A percentile compares a stretch with the other conserved stretches of the same genome.
Conservation (phyloP, 352 stramenopile species). For the Globisporangium splendens region DNA sequence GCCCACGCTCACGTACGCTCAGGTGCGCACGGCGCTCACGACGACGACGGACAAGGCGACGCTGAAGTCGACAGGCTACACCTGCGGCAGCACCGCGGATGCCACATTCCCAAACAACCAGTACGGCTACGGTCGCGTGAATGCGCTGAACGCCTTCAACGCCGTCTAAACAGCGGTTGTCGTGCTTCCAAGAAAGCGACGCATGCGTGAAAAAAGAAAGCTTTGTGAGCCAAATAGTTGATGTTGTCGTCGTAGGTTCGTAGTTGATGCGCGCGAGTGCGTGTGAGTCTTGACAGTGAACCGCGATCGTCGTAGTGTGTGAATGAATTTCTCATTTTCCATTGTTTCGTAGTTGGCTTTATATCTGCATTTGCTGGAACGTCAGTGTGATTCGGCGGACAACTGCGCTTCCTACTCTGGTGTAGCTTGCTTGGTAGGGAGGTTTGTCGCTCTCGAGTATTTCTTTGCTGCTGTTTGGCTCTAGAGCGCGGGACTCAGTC, state of each 20-base stretch:
- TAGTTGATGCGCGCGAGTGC: too few relatives aligned
- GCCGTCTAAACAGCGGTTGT: background rate
- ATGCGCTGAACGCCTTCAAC: constrained; percentile 23
- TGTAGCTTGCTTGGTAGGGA: too few relatives aligned
- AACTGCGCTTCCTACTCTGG: too few relatives aligned
- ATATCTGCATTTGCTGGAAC: too few relatives aligned
- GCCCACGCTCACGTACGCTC: constrained; percentile 3
- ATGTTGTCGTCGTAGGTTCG: constrained; percentile 2
- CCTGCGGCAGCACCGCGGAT: constrained; percentile 31
- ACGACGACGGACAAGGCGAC: background rate
- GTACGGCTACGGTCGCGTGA: constrained; percentile 49
- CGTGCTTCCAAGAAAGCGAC: background rate
- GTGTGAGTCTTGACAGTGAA: too few relatives aligned
- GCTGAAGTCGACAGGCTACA: constrained; percentile 8
- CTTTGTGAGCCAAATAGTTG: constrained; percentile 3
- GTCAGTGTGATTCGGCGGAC: too few relatives aligned
- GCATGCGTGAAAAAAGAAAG: background rate
- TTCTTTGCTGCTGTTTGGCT: background rate
- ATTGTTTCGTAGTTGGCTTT: too few relatives aligned
- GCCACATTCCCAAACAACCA: constrained; percentile 50
- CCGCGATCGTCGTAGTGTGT: too few relatives aligned
- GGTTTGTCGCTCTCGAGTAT: too few relatives aligned
- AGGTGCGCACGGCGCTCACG: background rate
- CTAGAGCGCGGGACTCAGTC: background rate
- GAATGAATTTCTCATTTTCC: too few relatives aligned